Conservation (phyloP, 2,329 filamentous ascomycete species). For the Aspergillus sp. region DNA sequence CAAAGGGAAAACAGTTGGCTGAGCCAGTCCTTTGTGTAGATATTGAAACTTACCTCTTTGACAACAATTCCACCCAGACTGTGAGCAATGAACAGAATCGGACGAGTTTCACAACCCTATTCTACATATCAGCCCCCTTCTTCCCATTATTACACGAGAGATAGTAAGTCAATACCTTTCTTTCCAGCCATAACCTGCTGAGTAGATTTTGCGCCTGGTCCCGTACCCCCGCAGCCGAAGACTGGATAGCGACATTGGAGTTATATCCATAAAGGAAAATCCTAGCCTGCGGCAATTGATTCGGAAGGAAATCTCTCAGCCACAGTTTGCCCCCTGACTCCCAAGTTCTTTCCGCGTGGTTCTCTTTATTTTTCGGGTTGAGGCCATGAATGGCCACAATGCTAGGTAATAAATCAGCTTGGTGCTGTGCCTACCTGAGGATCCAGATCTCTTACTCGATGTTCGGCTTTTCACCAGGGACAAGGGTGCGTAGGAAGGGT, state of each 20-base stretch:
- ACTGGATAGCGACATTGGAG: constrained; percentile 18
- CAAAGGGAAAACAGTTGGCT: constrained; percentile 1
- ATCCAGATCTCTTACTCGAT: constrained; percentile 6
- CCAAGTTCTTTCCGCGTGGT: constrained; percentile 15
- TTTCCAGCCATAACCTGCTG: constrained; percentile 8
- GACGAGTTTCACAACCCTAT: constrained; percentile 8
- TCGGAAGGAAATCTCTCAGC: constrained; percentile 16
- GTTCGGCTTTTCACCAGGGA: constrained; percentile 4
- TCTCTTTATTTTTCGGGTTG: constrained; percentile 11
- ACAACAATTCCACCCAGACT: constrained; percentile 24
- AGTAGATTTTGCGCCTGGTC: constrained; percentile 17
- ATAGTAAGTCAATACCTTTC: constrained; percentile 4
- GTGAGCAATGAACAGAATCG: constrained; percentile 22
- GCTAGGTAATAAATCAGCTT: constrained; percentile 4
- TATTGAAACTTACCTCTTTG: constrained; percentile 14
- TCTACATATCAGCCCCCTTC: background rate
- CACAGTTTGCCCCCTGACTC: constrained; percentile 11
- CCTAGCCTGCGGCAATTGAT: constrained; percentile 14
- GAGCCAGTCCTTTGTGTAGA: background rate
- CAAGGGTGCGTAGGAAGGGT: constrained; percentile 6
- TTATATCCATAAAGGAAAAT: constrained; percentile 23
- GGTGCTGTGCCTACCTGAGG: background rate
- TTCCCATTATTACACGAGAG: background rate
- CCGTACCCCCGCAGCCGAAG: constrained; percentile 14
- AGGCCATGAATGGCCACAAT: constrained; percentile 19